Evolutionary conservation across 257 asterid genomes (phyloP).

Genomic region (Vinca minor): DNA sequence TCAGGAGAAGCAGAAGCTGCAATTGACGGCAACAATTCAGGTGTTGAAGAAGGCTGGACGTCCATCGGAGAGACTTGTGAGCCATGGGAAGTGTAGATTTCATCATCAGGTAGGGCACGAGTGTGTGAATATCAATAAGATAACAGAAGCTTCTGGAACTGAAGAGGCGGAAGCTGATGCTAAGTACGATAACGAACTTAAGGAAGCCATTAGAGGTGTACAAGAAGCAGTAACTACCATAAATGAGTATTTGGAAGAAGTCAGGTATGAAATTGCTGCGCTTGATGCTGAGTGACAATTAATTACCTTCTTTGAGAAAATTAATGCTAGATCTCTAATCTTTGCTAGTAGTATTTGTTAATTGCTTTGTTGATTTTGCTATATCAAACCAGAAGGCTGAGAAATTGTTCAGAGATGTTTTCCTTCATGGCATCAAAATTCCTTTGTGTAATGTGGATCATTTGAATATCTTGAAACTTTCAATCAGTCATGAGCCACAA

Average conservation of each 20-base stretch:
- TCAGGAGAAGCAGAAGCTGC: constrained; percentile 82
- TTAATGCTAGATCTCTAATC: background rate
- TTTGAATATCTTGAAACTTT: too few species aligned
- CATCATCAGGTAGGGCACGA: constrained; percentile 58
- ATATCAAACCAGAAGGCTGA: background rate
- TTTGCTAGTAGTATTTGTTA: background rate
- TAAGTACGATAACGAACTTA: constrained; percentile 67
- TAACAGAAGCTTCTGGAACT: constrained; percentile 92
- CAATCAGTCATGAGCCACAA: too few species aligned
- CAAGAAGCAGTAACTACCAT: constrained; percentile 69
- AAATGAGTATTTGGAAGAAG: constrained; percentile 83
- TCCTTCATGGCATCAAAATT: background rate
- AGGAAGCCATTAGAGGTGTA: constrained; percentile 78
- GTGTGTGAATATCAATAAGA: constrained; percentile 76
- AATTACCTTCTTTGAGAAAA: background rate
- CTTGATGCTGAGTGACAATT: constrained; percentile 45
- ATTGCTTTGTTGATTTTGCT: background rate
- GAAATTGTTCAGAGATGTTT: constrained; percentile 2
- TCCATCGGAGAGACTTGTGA: constrained; percentile 82
- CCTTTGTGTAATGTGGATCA: too few species aligned
- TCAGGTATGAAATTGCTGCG: constrained; percentile 85
- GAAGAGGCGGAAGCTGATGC: constrained; percentile 98
- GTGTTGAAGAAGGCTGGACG: constrained; percentile 89
- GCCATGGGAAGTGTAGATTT: constrained; percentile 77
- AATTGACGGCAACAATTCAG: constrained; percentile 79